These are phyloP conservation scores for Solanum bulbocastanum DNA, from an alignment of 257 asterid species.

Conservation along the genomic window DNA sequence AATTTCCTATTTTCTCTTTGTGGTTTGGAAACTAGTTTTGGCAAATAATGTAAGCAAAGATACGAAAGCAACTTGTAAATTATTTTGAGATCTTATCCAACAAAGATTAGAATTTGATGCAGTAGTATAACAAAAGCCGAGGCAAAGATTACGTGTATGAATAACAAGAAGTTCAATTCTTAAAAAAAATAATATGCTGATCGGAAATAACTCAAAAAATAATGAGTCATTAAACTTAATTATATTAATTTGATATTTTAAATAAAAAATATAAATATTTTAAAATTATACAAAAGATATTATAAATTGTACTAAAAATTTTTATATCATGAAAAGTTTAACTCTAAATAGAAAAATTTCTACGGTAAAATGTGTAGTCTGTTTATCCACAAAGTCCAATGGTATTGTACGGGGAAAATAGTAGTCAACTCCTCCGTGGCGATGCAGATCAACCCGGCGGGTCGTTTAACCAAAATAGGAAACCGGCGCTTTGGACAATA, in stretches of 20 bases:
- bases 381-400: neutral
- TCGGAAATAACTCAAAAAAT: neutral
- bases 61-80: neutral
- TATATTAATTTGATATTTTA: too few species aligned
- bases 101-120: neutral
- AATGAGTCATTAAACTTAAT: too few species aligned
- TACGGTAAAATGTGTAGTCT: neutral
- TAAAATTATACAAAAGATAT: too few species aligned
- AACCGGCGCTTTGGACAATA: neutral
- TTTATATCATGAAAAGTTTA: too few species aligned
- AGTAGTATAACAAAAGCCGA: neutral
- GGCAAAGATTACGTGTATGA: neutral
- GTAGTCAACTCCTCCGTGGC: neutral
- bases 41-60: neutral
- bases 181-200: neutral
- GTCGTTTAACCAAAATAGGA: neutral
- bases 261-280: too few species aligned
- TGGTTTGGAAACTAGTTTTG: neutral
- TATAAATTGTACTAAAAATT: too few species aligned
- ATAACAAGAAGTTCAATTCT: neutral
- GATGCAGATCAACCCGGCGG: neutral
- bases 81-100: neutral
- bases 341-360: too few species aligned
- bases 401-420: neutral
- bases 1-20: neutral